Evolutionary conservation across 2,329 filamentous ascomycete species (phyloP).

Genomic region (Colletotrichum sp.): DNA sequence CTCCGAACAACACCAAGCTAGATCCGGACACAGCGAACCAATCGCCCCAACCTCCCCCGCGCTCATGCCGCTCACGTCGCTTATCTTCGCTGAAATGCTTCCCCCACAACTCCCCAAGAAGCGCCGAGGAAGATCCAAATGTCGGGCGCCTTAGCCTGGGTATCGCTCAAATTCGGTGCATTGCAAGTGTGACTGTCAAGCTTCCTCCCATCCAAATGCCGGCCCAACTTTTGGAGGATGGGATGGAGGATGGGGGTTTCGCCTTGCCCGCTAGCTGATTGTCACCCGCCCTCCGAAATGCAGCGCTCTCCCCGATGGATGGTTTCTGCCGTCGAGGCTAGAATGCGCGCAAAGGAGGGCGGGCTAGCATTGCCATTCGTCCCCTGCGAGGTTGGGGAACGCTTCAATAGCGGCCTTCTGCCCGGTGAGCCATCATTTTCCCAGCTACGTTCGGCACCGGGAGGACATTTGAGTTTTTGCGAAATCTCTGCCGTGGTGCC

Average conservation of each 20-base stretch:
- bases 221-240: neutral
- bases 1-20: neutral
- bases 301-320: neutral
- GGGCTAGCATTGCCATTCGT: neutral
- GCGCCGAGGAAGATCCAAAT: neutral
- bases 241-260: neutral
- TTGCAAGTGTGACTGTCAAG: neutral
- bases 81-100: constrained; percentile 18
- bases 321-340: neutral
- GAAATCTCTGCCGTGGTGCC: neutral
- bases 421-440: neutral
- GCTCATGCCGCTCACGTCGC: neutral
- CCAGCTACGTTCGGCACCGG: neutral
- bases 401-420: neutral
- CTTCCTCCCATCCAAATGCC: neutral
- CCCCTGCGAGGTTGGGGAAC: neutral
- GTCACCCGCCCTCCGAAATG: neutral
- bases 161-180: neutral
- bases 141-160: neutral
- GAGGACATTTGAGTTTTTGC: neutral
- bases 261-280: neutral
- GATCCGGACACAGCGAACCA: constrained; percentile 1
- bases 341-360: neutral
- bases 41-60: neutral
- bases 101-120: neutral